These are phyloP conservation scores for Forsythia suspensa DNA, from an alignment of 257 asterid species.

Conservation along the genomic window DNA sequence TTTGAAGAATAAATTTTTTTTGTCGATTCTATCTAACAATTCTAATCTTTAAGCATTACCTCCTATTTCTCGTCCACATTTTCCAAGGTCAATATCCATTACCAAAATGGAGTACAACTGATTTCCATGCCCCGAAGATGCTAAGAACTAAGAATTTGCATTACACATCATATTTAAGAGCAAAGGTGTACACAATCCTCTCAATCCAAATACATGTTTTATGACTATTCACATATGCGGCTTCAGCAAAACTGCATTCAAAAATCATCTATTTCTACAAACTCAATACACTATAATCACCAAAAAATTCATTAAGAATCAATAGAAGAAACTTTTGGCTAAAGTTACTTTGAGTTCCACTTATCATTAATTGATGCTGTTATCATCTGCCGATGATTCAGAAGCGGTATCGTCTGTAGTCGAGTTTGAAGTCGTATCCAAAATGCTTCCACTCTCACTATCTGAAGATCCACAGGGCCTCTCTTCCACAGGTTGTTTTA, in stretches of 20 bases:
- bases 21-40: background rate
- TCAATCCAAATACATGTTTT: conserved; percentile 39
- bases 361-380: conserved; percentile 40
- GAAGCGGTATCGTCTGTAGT: conserved; percentile 81
- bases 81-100: too few relatives aligned
- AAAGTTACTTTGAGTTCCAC: conserved; percentile 17
- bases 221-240: conserved; percentile 42
- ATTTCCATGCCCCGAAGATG: background rate
- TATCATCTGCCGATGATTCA: conserved; percentile 76
- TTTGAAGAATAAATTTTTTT: too few relatives aligned
- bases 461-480: conserved; percentile 50
- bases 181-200: conserved; percentile 40
- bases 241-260: conserved; percentile 35
- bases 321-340: conserved; percentile 25
- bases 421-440: conserved; percentile 61
- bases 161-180: conserved; percentile 24
- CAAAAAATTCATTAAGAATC: conserved; percentile 28
- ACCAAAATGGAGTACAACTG: too few relatives aligned
- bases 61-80: too few relatives aligned
- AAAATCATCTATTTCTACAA: conserved; percentile 38
- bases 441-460: conserved; percentile 52
- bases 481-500: conserved; percentile 50
- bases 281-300: conserved; percentile 18
- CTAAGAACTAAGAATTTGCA: conserved; percentile 13
- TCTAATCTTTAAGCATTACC: background rate